These are phyloP conservation scores for Spatholobus suberectus DNA, from an alignment of 306 rosid genomes.

Conservation along the genomic window DNA sequence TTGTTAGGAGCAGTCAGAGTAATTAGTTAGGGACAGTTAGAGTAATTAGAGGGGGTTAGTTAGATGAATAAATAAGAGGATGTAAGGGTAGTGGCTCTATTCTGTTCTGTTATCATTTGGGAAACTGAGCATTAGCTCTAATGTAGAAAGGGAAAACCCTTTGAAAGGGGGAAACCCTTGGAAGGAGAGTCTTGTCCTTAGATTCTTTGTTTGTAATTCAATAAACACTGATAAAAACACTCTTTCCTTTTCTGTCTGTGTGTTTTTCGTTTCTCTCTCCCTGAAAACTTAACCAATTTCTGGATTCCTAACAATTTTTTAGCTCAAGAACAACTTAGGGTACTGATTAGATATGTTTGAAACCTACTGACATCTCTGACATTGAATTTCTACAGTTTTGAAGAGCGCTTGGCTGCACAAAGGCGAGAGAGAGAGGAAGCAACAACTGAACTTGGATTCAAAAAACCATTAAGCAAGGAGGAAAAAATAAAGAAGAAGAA, in stretches of 20 bases:
- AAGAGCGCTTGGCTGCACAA: constrained; percentile 96
- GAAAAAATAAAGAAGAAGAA: constrained; percentile 87
- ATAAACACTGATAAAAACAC: not conserved
- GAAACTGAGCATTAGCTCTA: not conserved
- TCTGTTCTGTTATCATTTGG: not conserved
- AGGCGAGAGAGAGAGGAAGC: constrained; percentile 82
- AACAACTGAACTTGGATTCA: constrained; percentile 82
- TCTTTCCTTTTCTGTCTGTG: not conserved
- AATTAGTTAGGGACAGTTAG: not conserved
- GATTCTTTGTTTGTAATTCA: not conserved
- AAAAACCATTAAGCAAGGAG: constrained; percentile 90
- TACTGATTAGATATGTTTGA: constrained; percentile 16
- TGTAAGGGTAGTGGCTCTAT: not conserved
- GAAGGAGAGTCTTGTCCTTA: not conserved
- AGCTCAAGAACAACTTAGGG: not conserved
- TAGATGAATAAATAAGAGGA: not conserved
- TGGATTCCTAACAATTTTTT: not conserved
- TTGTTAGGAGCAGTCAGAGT: not conserved
- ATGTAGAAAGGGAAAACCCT: not conserved
- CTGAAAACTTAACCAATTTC: not conserved
- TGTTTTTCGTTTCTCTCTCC: not conserved
- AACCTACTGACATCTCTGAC: constrained; percentile 21
- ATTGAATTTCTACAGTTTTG: constrained; percentile 70
- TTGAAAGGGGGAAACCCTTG: not conserved
- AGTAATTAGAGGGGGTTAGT: not conserved